Conservation (phyloP, 2,329 filamentous ascomycete genomes). For the Penicillium sp. region DNA sequence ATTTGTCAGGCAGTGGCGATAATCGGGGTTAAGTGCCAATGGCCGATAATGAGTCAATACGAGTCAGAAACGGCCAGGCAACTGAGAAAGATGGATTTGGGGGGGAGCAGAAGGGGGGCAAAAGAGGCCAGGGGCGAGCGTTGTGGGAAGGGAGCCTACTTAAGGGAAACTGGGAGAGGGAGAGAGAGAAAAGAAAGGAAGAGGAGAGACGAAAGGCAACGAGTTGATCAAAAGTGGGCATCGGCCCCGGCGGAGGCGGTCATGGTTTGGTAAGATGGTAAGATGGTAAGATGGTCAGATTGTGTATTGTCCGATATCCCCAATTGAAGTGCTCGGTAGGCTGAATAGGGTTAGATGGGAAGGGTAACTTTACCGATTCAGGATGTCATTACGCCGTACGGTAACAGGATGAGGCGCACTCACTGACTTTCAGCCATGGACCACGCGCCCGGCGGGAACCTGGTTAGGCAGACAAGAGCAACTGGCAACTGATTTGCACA, state of each 20-base stretch:
- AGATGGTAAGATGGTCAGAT: background rate
- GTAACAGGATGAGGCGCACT: background rate
- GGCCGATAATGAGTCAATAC: conserved; percentile 20
- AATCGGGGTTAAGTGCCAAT: conserved; percentile 24
- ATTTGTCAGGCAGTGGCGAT: conserved; percentile 29
- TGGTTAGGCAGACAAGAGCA: background rate
- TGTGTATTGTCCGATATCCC: too few species aligned
- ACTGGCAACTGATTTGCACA: background rate
- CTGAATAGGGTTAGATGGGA: background rate
- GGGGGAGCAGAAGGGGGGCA: background rate
- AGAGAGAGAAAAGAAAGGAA: background rate
- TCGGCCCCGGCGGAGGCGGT: background rate
- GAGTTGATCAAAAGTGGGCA: background rate
- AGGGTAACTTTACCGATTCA: background rate
- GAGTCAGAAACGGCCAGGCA: background rate
- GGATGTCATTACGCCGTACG: background rate
- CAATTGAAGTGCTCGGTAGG: too few species aligned
- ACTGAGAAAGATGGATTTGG: too few species aligned
- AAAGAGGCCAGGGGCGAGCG: background rate
- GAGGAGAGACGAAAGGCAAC: background rate
- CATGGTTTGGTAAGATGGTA: background rate
- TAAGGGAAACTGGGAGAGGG: background rate
- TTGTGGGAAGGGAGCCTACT: background rate
- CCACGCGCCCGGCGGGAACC: background rate
- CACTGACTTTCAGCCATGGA: background rate